Percentiles rank a stretch among this genome's conserved stretches.
These are phyloP conservation scores for Catunica adiposa DNA, from an alignment of 2,329 filamentous ascomycete species.

Conservation along the genomic window DNA sequence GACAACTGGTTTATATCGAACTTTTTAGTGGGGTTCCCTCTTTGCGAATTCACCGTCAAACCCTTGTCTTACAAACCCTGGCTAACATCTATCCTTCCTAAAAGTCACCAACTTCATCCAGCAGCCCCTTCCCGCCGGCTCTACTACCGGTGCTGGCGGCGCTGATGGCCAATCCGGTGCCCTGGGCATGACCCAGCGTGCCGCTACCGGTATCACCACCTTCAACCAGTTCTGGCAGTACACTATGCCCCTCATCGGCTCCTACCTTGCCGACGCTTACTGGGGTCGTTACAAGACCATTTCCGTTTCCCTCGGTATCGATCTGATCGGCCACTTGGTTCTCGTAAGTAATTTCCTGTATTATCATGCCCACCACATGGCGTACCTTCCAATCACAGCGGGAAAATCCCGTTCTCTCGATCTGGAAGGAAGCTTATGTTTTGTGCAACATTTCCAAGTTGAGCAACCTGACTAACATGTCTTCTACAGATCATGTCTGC, in stretches of 20 bases:
- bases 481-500: slow-evolving; percentile 35
- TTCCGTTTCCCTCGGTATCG: slow-evolving; percentile 40
- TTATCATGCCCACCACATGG: neutral
- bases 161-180: slow-evolving; percentile 32
- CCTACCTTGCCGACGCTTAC: slow-evolving; percentile 36
- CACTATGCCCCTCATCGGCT: slow-evolving; percentile 39
- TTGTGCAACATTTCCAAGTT: neutral
- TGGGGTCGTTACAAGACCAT: slow-evolving; percentile 56
- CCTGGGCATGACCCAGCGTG: slow-evolving; percentile 39
- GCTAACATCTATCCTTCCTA: neutral
- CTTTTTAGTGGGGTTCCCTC: slow-evolving; percentile 4
- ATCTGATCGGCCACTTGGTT: slow-evolving; percentile 49
- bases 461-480: neutral
- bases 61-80: neutral
- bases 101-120: slow-evolving; percentile 46
- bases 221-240: slow-evolving; percentile 46
- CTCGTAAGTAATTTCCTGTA: slow-evolving; percentile 21
- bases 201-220: slow-evolving; percentile 28
- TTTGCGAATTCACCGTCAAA: neutral
- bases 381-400: neutral
- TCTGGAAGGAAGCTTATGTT: neutral
- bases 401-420: neutral
- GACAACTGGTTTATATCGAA: neutral
- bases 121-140: slow-evolving; percentile 36
- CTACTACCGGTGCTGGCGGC: slow-evolving; percentile 33